These are phyloP conservation scores for Prototheca stagnorum DNA, from an alignment of 163 green algal genomes.

Conservation along the genomic window DNA sequence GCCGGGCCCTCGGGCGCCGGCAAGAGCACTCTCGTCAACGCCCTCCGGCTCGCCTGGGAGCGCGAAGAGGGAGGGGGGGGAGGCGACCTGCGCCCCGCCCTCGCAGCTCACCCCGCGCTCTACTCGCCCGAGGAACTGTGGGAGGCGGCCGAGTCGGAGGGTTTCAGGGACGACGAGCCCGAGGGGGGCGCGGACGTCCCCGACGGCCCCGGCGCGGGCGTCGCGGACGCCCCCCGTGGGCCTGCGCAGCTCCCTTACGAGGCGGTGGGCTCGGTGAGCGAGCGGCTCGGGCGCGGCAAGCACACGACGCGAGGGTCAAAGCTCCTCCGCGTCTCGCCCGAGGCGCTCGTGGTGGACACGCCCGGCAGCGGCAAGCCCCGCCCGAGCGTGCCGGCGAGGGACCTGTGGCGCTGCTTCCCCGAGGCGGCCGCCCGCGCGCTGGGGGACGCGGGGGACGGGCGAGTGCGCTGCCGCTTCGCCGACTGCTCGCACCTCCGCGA, in stretches of 20 bases:
- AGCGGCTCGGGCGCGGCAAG: conserved; percentile 49
- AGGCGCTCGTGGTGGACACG: conserved; percentile 67
- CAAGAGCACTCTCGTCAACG: conserved; percentile 93
- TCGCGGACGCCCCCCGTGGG: too few species aligned
- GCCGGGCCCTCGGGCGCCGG: conserved; percentile 77
- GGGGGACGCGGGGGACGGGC: conserved; percentile 7
- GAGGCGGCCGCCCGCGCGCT: conserved; percentile 11
- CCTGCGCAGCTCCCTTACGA: conserved; percentile 4
- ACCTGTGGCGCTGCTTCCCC: conserved; percentile 36
- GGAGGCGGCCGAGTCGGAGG: background rate
- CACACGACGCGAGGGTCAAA: conserved; percentile 72
- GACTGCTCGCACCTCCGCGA: conserved; percentile 76
- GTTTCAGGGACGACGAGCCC: background rate
- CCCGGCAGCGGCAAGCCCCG: conserved; percentile 61
- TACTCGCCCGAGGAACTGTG: background rate
- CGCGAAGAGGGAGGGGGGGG: background rate
- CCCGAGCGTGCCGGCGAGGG: conserved; percentile 13
- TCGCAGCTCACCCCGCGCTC: too few species aligned
- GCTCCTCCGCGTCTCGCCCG: conserved; percentile 51
- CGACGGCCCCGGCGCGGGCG: background rate
- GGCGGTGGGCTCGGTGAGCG: conserved; percentile 46
- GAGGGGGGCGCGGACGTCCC: background rate
- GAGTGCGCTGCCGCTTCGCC: conserved; percentile 40
- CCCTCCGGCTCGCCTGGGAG: conserved; percentile 24
- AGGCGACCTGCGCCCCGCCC: too few species aligned